These are phyloP conservation scores for Aspergillus luchuensis DNA, from an alignment of 2,329 filamentous ascomycete genomes.

Conservation along the genomic window DNA sequence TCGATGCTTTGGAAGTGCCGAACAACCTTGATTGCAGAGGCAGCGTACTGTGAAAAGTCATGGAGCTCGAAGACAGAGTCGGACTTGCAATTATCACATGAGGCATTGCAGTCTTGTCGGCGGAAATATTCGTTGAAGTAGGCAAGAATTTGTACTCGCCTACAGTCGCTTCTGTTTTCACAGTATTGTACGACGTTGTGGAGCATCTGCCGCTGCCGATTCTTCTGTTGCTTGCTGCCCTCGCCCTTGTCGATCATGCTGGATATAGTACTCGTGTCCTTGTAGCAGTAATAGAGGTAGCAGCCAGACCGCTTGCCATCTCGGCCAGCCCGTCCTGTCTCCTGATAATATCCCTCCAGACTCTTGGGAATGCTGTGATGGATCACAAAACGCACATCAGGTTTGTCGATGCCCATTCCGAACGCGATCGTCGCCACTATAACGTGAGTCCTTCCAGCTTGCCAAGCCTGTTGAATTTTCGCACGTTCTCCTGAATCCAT, in stretches of 20 bases:
- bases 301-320: conserved; percentile 87
- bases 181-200: conserved; percentile 83
- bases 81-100: conserved; percentile 88
- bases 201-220: conserved; percentile 82
- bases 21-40: conserved; percentile 70
- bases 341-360: conserved; percentile 96
- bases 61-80: conserved; percentile 68
- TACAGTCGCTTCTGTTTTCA: conserved; percentile 84
- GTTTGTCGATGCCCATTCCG: conserved; percentile 99
- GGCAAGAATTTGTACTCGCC: conserved; percentile 81
- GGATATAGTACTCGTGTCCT: conserved; percentile 71
- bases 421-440: conserved; percentile 98
- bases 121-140: conserved; percentile 91
- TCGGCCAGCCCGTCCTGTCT: conserved; percentile 90
- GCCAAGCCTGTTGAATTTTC: conserved; percentile 77
- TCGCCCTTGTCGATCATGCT: conserved; percentile 84
- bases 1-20: conserved; percentile 47
- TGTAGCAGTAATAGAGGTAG: conserved; percentile 84
- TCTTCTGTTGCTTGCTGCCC: conserved; percentile 75
- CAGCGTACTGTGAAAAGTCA: conserved; percentile 76
- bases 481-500: conserved; percentile 70
- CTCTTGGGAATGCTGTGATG: conserved; percentile 93
- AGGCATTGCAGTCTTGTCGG: conserved; percentile 67
- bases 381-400: conserved; percentile 93
- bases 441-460: conserved; percentile 75